Evolutionary conservation across 1,139 yeast genomes (phyloP).

Genomic region (Zygoascus meyerae): DNA sequence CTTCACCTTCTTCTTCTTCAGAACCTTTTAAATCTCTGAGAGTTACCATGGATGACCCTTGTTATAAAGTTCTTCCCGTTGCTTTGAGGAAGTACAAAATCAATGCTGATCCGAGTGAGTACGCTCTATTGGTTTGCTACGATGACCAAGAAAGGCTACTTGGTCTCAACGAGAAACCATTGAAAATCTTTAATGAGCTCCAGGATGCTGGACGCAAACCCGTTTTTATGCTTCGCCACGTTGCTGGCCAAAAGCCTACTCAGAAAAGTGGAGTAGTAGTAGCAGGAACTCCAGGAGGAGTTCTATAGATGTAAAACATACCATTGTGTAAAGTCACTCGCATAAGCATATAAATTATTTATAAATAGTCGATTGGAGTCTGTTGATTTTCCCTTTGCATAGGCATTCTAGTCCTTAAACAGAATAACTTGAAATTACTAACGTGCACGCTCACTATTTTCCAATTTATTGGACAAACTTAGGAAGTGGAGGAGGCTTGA

Average conservation of each 20-base stretch:
- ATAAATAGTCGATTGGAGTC: neutral
- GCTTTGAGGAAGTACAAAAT: slow-evolving; percentile 86
- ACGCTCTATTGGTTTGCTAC: slow-evolving; percentile 83
- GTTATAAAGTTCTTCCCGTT: slow-evolving; percentile 79
- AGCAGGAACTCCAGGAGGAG: slow-evolving; percentile 35
- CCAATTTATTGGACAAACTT: neutral
- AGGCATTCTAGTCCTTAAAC: too few relatives aligned
- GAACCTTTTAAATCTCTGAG: slow-evolving; percentile 83
- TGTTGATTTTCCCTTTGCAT: too few relatives aligned
- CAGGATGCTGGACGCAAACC: slow-evolving; percentile 88
- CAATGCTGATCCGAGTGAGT: slow-evolving; percentile 80
- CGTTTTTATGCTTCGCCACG: slow-evolving; percentile 84
- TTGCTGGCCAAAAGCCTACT: slow-evolving; percentile 43
- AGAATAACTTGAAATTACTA: too few relatives aligned
- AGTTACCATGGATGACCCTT: slow-evolving; percentile 89
- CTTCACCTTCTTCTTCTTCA: slow-evolving; percentile 15
- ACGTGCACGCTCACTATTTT: too few relatives aligned
- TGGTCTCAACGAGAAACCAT: slow-evolving; percentile 84
- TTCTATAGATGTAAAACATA: slow-evolving; percentile 18
- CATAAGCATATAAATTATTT: slow-evolving; percentile 1
- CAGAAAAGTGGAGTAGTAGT: slow-evolving; percentile 28
- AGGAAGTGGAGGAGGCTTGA: neutral
- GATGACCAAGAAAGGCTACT: slow-evolving; percentile 86
- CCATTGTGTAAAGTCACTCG: neutral
- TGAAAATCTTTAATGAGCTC: slow-evolving; percentile 77